Base-by-base conservation (phyloP, 495 filamentous ascomycete species). In the Aspergillus ellipticus region DNA sequence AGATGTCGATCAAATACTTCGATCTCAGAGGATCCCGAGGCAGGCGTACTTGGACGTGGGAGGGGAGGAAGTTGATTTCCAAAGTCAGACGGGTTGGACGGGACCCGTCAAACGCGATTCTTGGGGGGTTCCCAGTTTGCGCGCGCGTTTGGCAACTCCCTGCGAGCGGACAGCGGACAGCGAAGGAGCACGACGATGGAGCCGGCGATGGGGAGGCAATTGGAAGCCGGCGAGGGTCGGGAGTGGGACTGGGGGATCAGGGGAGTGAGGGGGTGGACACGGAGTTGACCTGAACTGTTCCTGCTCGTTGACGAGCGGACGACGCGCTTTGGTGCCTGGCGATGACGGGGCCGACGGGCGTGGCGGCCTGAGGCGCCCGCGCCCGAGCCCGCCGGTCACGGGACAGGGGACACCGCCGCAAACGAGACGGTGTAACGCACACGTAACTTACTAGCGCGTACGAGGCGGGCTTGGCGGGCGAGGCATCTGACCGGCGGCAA, bases 301-400 rank as follows among this genome's bases (percentile, higher is more conserved):
- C 51, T 55, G 55, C 31, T 48, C 46, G 37, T 49, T 41, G 48
- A 52, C 49, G 16, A 21, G 48, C 47, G 42, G 45, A 54, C 49
- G 60, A 62, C 60, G 60, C 60, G 56, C 56, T 48, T 63, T 50
- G 56, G 46, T 63, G 60, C 60, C 60, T 57, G 49, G 50, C 43
- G 43, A 58, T 51, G 51, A 35, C 21, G 29, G 55, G 49, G 42
- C 22, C 22, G 49, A 28, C 16, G 51, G 37, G 3, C n/a, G 21
- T 53, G 4, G 21, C 21, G 28, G 33, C 54, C 54, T 56, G 24
- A 56, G 54, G 54, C 39, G 10, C 31, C 17, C 15, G 19, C 20
- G 10, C 1, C n/a, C 10, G 11, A 1, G 0, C 10, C 11, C 29
- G 10, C 6, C 4, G 49, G 17, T 22, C 29, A n/a, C 7, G 31